Percentiles rank a stretch among this genome's conserved stretches.
Evolutionary conservation across 148 eudicot species (phyloP).

Genomic region (Silene conica): DNA sequence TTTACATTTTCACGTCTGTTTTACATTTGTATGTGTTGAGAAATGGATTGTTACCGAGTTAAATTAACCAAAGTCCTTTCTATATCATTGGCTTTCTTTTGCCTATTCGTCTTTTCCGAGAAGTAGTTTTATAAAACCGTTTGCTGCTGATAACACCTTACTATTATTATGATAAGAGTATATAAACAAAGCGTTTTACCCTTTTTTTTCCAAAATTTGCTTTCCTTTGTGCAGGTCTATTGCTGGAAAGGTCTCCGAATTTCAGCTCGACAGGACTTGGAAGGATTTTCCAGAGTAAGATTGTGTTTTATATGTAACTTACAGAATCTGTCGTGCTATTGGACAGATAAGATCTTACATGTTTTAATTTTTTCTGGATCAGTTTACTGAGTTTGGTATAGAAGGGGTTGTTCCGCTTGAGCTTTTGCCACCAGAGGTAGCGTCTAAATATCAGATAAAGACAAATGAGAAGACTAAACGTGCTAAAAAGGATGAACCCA

Average conservation of each 20-base stretch:
- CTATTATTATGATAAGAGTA: too few species aligned
- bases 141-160: too few species aligned
- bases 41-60: too few species aligned
- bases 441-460: constrained; percentile 79
- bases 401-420: constrained; percentile 96
- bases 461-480: constrained; percentile 81
- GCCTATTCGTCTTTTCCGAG: too few species aligned
- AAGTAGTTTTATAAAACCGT: too few species aligned
- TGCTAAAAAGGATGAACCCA: constrained; percentile 83
- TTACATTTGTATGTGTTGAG: constrained; percentile 5
- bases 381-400: constrained; percentile 92
- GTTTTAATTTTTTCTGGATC: constrained; percentile 10
- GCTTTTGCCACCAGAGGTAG: constrained; percentile 63
- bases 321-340: neutral
- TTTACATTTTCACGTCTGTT: constrained; percentile 13
- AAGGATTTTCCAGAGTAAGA: constrained; percentile 85
- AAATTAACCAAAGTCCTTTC: too few species aligned
- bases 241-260: constrained; percentile 98
- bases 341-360: neutral
- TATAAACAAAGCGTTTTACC: neutral
- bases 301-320: constrained; percentile 1
- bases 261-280: constrained; percentile 95
- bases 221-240: constrained; percentile 54
- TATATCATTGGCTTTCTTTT: too few species aligned
- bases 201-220: neutral